Evolutionary conservation across 441 rosid species (phyloP).

Genomic region (Croton setiger): DNA sequence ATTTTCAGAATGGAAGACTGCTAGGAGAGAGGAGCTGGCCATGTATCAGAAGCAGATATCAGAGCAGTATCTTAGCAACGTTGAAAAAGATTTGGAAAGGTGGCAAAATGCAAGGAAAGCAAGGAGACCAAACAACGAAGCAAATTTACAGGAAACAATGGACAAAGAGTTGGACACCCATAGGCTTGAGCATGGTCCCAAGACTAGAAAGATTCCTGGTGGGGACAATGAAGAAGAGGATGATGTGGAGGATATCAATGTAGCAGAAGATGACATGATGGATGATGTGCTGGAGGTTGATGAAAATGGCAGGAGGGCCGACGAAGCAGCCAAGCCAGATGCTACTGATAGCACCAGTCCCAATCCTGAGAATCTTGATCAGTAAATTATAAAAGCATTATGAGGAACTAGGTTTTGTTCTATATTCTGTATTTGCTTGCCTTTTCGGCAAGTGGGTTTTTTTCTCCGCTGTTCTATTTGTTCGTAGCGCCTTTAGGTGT

Average conservation of each 20-base stretch:
- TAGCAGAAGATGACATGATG: conserved; percentile 85
- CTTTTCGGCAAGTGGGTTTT: not conserved
- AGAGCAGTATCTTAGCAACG: conserved; percentile 60
- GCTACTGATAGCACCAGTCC: conserved; percentile 37
- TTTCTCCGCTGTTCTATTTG: not conserved
- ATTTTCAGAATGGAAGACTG: conserved; percentile 70
- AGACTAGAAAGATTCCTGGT: conserved; percentile 77
- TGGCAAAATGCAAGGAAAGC: conserved; percentile 87
- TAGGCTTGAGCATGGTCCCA: conserved; percentile 94
- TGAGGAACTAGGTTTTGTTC: not conserved
- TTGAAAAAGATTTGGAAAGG: conserved; percentile 87
- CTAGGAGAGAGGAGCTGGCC: conserved; percentile 67
- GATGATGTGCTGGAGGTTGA: conserved; percentile 74
- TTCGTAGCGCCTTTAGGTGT: not conserved
- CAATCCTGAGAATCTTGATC: conserved; percentile 26
- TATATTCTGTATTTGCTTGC: conserved; percentile 12
- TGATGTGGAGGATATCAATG: conserved; percentile 82
- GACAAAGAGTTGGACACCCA: conserved; percentile 91
- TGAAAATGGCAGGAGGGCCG: conserved; percentile 45
- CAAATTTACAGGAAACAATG: conserved; percentile 89
- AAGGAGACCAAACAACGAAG: conserved; percentile 55
- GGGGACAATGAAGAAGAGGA: conserved; percentile 73
- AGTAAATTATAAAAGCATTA: conserved; percentile 16
- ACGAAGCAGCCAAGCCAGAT: conserved; percentile 43
- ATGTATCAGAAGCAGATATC: conserved; percentile 77